Percentiles rank a stretch among this genome's conserved stretches.
These are phyloP conservation scores for Backusella liffmaniae DNA, from an alignment of 192 early-diverging fungal genomes.

Conservation along the genomic window DNA sequence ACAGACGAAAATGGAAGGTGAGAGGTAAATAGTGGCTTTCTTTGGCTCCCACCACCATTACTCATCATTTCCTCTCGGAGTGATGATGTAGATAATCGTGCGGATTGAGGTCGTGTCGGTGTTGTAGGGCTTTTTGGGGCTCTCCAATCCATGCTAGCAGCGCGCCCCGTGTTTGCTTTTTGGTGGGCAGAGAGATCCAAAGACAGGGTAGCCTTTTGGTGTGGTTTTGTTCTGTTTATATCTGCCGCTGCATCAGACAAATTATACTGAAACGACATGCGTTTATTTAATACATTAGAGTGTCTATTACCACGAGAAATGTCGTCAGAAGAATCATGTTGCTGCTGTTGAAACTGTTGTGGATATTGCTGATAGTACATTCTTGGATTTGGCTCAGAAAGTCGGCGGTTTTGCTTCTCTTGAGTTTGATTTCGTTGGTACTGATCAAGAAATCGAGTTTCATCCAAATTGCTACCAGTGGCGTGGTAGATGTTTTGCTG, in stretches of 20 bases:
- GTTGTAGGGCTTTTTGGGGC: slow-evolving; percentile 4
- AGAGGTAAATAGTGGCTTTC: slow-evolving; percentile 50
- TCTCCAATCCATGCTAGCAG: background rate
- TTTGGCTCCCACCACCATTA: slow-evolving; percentile 32
- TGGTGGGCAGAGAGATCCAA: background rate
- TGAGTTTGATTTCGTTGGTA: background rate
- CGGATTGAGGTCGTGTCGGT: background rate
- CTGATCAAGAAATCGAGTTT: slow-evolving; percentile 31
- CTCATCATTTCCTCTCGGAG: background rate
- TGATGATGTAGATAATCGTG: background rate
- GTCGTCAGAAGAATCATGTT: background rate
- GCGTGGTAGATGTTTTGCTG: slow-evolving; percentile 7
- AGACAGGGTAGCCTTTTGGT: background rate
- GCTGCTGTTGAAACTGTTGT: background rate
- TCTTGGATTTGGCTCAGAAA: slow-evolving; percentile 26
- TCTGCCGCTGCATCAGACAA: background rate
- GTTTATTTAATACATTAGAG: background rate
- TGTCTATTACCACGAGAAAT: background rate
- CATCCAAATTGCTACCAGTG: slow-evolving; percentile 29
- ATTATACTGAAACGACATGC: slow-evolving; percentile 7
- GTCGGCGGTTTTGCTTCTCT: slow-evolving; percentile 22
- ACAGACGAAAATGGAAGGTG: slow-evolving; percentile 55
- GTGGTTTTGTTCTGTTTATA: background rate
- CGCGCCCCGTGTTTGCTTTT: background rate
- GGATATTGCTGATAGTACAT: slow-evolving; percentile 5